Percentiles rank a stretch among this genome's conserved stretches.
Evolutionary conservation across 352 stramenopile genomes (phyloP).

Genomic region (Globisporangium perplexum): DNA sequence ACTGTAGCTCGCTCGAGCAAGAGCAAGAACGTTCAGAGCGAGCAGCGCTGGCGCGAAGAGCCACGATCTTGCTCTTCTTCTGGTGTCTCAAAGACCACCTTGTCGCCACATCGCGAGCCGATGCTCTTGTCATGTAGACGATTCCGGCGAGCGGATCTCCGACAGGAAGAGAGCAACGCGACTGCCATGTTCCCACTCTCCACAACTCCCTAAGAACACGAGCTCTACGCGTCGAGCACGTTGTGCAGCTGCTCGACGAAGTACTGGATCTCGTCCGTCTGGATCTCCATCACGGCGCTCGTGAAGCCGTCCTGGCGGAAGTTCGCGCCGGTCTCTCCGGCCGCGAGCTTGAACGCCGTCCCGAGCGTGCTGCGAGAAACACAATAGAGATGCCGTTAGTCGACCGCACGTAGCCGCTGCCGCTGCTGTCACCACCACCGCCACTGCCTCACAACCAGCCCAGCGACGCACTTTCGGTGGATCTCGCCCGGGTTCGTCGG

Average conservation of each 20-base stretch:
- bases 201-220: too few relatives aligned
- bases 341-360: conserved; percentile 92
- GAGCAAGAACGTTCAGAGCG: too few relatives aligned
- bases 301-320: conserved; percentile 96
- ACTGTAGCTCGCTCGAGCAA: too few relatives aligned
- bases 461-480: conserved; percentile 67
- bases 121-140: too few relatives aligned
- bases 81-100: too few relatives aligned
- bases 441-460: conserved; percentile 1
- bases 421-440: too few relatives aligned
- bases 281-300: conserved; percentile 94
- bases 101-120: too few relatives aligned
- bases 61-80: too few relatives aligned
- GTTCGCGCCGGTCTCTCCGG: conserved; percentile 88
- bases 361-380: conserved; percentile 73
- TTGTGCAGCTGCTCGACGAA: conserved; percentile 96
- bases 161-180: too few relatives aligned
- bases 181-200: too few relatives aligned
- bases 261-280: conserved; percentile 91
- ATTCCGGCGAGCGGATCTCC: too few relatives aligned
- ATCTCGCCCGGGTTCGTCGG: conserved; percentile 86
- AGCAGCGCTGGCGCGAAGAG: too few relatives aligned
- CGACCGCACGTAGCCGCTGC: neutral
- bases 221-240: conserved; percentile 70
- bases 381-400: conserved; percentile 12